Evolutionary conservation across 2,329 filamentous ascomycete genomes (phyloP).

Genomic region (Xylaria sp.): DNA sequence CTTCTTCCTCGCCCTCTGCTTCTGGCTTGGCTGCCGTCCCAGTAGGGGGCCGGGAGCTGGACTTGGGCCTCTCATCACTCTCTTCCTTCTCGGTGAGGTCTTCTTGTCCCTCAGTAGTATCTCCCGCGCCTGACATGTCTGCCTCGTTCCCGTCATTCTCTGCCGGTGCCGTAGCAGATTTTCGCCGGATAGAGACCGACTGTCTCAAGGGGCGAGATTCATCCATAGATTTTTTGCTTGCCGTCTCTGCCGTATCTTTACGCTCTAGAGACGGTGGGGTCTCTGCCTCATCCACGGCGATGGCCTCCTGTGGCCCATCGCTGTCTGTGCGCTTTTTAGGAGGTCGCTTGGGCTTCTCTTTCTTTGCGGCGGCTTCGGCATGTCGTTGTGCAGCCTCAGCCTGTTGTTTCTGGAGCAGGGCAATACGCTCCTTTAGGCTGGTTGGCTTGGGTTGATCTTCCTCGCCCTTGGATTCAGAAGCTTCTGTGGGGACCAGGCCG

Average conservation of each 20-base stretch:
- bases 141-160: constrained; percentile 65
- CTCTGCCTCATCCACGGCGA: constrained; percentile 41
- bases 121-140: constrained; percentile 66
- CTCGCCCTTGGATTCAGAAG: constrained; percentile 59
- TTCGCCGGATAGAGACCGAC: constrained; percentile 53
- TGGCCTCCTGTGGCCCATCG: constrained; percentile 40
- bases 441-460: constrained; percentile 90
- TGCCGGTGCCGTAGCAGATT: constrained; percentile 51
- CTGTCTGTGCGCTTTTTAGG: constrained; percentile 65
- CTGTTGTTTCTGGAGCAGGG: constrained; percentile 90
- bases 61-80: constrained; percentile 61
- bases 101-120: constrained; percentile 64
- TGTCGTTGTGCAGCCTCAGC: constrained; percentile 84
- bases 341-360: constrained; percentile 83
- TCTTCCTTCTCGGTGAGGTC: constrained; percentile 73
- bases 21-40: constrained; percentile 40
- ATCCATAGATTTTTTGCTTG: constrained; percentile 55
- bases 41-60: constrained; percentile 42
- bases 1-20: constrained; percentile 61
- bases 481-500: constrained; percentile 54
- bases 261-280: constrained; percentile 47
- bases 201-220: constrained; percentile 44
- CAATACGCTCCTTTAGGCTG: constrained; percentile 93
- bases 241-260: constrained; percentile 51
- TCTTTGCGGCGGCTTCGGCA: constrained; percentile 75